Evolutionary conservation across 305 asterid species (phyloP), one percentile per base, ranked within the genome.

Genomic region (Coffea humblotiana): DNA sequence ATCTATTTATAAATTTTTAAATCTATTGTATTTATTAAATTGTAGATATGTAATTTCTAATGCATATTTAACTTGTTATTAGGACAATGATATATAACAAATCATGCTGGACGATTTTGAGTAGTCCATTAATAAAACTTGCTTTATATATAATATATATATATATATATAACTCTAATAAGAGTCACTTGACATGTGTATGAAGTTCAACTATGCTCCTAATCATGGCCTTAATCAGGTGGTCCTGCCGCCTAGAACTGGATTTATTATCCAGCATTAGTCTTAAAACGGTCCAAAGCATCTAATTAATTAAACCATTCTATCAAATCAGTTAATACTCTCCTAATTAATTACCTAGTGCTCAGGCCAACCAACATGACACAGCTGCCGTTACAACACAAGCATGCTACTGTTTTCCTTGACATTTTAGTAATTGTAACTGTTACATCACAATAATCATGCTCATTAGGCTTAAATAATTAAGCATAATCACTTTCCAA

Each of bases 301-400:
- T 71, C 58, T 8, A 4, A 11, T 71, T 70, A 43, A 19, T 21
- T 43, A 71, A 29, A 49, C 10, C 23, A 40, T 71, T 71, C 60
- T 12, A 47, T 71, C 75, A 71, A 23, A 25, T 72, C 60, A 48
- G 43, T 21, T n/a, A 21, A 72, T 72, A 14, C 14, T 25, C 61
- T 25, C 61, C 19, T 23, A 71, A 71, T 71, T 9, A 19, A 40
- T 70, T 19, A 58, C 49, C 25, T 71, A 18, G 74, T 43, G 74
- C 56, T 75, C 54, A 19, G 54, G 69, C 64, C 76, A 72, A 72
- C 61, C 56, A 48, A 72, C 76, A 48, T 72, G 61, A 45, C 75
- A n/a, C 35, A 11, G 12, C 43, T 75, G 78, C 71, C 71, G 79
- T 9, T 56, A 58, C 37, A 75, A 21, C 72, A 74, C 78, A 56